Conservation (phyloP, 2,329 filamentous ascomycete species). For the Alternaria hordeiaustralica region DNA sequence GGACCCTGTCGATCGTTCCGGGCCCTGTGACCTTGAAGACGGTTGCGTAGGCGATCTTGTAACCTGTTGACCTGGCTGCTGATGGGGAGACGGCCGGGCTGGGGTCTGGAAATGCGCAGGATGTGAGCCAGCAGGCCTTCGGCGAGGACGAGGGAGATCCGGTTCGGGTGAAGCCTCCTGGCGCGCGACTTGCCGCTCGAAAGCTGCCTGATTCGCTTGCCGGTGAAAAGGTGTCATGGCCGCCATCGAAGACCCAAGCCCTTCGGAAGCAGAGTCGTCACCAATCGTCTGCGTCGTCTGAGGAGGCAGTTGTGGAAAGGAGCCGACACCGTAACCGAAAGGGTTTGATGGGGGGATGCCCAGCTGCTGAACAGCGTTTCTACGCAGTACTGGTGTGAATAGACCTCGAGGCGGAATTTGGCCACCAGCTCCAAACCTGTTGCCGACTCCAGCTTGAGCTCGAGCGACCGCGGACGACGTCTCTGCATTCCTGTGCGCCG, state of each 20-base stretch:
- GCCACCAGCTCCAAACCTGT: neutral
- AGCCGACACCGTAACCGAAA: neutral
- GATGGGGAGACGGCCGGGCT: neutral
- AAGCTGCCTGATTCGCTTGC: neutral
- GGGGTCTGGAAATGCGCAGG: neutral
- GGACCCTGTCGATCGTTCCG: neutral
- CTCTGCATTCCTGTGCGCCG: neutral
- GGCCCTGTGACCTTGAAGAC: neutral
- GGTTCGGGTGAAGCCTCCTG: neutral
- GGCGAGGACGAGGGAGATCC: neutral
- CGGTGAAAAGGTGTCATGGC: neutral
- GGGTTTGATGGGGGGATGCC: neutral
- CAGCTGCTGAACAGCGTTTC: neutral
- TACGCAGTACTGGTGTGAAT: neutral
- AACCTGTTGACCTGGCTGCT: neutral
- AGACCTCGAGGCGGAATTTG: neutral
- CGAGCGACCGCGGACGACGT: neutral
- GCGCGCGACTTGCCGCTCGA: neutral
- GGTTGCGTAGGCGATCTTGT: neutral
- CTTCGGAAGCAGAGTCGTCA: neutral
- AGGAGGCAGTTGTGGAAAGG: neutral
- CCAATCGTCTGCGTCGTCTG: neutral
- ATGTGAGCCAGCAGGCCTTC: neutral
- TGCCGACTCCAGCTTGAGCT: neutral
- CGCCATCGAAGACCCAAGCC: neutral